phyloP scores from a whole-genome alignment of 257 asterid species.

The Nicotiana sylvestris region DNA sequence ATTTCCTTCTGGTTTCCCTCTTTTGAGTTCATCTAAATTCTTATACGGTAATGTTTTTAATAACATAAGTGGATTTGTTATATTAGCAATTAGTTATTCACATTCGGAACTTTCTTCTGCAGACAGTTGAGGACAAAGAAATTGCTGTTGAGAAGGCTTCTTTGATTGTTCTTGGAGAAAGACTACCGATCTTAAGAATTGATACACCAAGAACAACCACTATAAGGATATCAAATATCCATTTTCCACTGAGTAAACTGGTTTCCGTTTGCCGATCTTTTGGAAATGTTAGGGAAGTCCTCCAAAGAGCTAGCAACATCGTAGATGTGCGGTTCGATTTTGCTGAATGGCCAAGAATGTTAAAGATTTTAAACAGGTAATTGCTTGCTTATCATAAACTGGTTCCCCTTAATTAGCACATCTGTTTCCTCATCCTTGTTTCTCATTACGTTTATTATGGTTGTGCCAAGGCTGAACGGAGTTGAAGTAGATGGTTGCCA shows the following conservation, averaged over 20 bases:
- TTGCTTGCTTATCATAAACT: neutral
- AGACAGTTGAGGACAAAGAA: slow-evolving; percentile 62
- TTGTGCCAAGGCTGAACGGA: slow-evolving; percentile 37
- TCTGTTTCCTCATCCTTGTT: neutral
- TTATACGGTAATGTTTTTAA: neutral
- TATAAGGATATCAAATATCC: slow-evolving; percentile 33
- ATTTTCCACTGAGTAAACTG: neutral
- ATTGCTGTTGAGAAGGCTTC: slow-evolving; percentile 43
- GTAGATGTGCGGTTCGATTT: slow-evolving; percentile 36
- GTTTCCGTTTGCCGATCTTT: slow-evolving; percentile 19
- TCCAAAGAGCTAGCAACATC: neutral
- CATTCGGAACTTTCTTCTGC: slow-evolving; percentile 13
- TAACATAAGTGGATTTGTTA: neutral
- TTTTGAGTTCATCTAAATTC: neutral
- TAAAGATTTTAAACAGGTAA: slow-evolving; percentile 53
- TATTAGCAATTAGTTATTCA: slow-evolving; percentile 8
- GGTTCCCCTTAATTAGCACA: neutral
- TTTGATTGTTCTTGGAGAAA: slow-evolving; percentile 41
- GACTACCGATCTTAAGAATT: slow-evolving; percentile 38
- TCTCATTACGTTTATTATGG: slow-evolving; percentile 15
- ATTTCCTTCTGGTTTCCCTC: slow-evolving; percentile 8
- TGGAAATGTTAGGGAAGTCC: slow-evolving; percentile 2
- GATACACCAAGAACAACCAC: slow-evolving; percentile 64
- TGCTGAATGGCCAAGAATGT: slow-evolving; percentile 68
- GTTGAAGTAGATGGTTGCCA: slow-evolving; percentile 24